phyloP scores from a whole-genome alignment of 75 land plant species.

The Pinus taeda region DNA sequence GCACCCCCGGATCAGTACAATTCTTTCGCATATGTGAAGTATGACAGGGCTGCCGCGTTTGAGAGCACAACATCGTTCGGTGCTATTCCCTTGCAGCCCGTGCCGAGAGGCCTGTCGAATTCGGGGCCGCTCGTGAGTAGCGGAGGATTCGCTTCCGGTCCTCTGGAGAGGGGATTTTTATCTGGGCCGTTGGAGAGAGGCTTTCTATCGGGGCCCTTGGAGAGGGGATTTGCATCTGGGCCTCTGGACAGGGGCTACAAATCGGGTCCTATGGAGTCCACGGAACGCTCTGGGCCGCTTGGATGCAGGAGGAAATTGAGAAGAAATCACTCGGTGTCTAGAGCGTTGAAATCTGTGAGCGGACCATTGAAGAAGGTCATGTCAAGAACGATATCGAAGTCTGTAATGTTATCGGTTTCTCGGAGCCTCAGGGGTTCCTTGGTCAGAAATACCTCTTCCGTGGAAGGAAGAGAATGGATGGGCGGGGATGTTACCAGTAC shows the following conservation, averaged over 20 bases:
- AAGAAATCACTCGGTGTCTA: constrained; percentile 16
- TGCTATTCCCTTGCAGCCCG: constrained; percentile 71
- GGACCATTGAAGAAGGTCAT: constrained; percentile 40
- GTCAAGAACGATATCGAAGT: constrained; percentile 41
- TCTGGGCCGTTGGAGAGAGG: constrained; percentile 75
- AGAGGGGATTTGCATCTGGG: constrained; percentile 79
- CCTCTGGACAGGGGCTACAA: constrained; percentile 81
- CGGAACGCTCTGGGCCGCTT: constrained; percentile 63
- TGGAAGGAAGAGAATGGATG: constrained; percentile 32
- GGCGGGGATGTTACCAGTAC: constrained; percentile 18
- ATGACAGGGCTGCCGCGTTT: constrained; percentile 52
- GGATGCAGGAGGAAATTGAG: constrained; percentile 16
- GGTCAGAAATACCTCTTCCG: constrained; percentile 35
- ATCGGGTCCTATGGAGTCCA: constrained; percentile 66
- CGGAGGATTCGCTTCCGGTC: constrained; percentile 53
- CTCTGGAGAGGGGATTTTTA: constrained; percentile 53
- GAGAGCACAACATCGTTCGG: constrained; percentile 71
- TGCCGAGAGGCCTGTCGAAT: constrained; percentile 41
- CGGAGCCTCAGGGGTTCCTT: constrained; percentile 18
- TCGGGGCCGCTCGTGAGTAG: constrained; percentile 33
- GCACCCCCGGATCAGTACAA: constrained; percentile 35
- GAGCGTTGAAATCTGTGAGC: constrained; percentile 19
- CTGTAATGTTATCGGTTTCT: constrained; percentile 7
- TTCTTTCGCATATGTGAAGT: constrained; percentile 12
- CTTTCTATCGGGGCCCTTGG: constrained; percentile 75